phyloP scores from a whole-genome alignment of 257 asterid species.

The Solanum bukasovii region DNA sequence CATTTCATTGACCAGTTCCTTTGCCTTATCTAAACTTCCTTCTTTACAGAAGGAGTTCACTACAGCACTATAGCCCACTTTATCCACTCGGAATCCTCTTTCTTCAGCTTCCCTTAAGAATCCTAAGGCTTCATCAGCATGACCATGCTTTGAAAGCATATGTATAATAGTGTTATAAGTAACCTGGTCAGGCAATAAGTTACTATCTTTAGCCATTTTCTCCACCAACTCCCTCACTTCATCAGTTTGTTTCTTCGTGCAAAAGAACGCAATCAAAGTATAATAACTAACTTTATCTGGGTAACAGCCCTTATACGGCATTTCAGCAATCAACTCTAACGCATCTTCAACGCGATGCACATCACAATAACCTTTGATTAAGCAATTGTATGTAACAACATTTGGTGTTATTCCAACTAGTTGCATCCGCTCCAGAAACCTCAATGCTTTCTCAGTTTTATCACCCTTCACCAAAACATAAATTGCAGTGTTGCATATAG shows the following conservation, averaged over 20 bases:
- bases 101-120: slow-evolving; percentile 71
- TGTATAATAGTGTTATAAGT: slow-evolving; percentile 64
- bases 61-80: slow-evolving; percentile 65
- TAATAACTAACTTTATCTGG: slow-evolving; percentile 82
- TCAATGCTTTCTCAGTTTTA: slow-evolving; percentile 62
- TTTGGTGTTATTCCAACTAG: slow-evolving; percentile 63
- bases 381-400: slow-evolving; percentile 62
- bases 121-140: slow-evolving; percentile 57
- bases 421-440: slow-evolving; percentile 68
- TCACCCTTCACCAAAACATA: slow-evolving; percentile 80
- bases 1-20: slow-evolving; percentile 76
- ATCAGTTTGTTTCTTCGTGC: slow-evolving; percentile 50
- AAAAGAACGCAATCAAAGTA: slow-evolving; percentile 58
- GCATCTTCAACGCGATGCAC: slow-evolving; percentile 42
- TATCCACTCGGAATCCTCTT: slow-evolving; percentile 58
- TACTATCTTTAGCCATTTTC: slow-evolving; percentile 58
- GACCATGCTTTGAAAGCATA: slow-evolving; percentile 66
- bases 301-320: slow-evolving; percentile 57
- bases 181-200: slow-evolving; percentile 58
- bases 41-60: slow-evolving; percentile 58
- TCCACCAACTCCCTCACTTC: slow-evolving; percentile 54
- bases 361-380: slow-evolving; percentile 88
- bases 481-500: slow-evolving; percentile 65
- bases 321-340: slow-evolving; percentile 49
- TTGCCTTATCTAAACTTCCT: slow-evolving; percentile 60